phyloP scores from a whole-genome alignment of 1,139 yeast species.

The Candida glucosophila region DNA sequence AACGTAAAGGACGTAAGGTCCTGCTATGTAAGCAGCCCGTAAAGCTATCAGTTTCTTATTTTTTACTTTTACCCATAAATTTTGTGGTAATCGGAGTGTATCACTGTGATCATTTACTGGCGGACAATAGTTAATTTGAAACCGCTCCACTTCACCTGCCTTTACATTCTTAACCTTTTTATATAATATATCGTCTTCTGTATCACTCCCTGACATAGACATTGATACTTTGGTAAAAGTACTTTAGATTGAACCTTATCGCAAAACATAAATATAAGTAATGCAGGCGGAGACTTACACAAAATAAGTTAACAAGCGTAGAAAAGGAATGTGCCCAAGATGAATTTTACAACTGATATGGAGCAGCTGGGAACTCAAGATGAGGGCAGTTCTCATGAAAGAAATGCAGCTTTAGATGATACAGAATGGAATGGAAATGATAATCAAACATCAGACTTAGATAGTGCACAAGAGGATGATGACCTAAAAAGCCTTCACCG shows the following conservation, averaged over 20 bases:
- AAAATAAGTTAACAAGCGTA: too few species aligned
- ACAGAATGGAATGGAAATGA: neutral
- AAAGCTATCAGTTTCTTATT: constrained; percentile 69
- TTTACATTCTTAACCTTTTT: constrained; percentile 25
- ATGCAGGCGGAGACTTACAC: too few species aligned
- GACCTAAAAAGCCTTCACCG: constrained; percentile 34
- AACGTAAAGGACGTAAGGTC: constrained; percentile 83
- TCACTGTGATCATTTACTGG: constrained; percentile 11
- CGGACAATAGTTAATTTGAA: constrained; percentile 26
- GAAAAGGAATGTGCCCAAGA: too few species aligned
- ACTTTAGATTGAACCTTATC: too few species aligned
- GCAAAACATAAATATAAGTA: too few species aligned
- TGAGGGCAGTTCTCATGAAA: too few species aligned
- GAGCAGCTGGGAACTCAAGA: too few species aligned
- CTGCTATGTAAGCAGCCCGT: constrained; percentile 83
- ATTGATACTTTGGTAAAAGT: too few species aligned
- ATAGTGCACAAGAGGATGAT: neutral
- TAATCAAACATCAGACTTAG: constrained; percentile 1
- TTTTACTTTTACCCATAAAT: constrained; percentile 55
- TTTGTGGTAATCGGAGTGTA: constrained; percentile 13
- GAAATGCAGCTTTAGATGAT: neutral
- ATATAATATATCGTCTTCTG: constrained; percentile 21
- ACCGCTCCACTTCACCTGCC: constrained; percentile 31
- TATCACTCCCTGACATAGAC: too few species aligned
- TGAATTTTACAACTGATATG: too few species aligned